A percentile compares a stretch with the other conserved stretches of the same genome.
These are phyloP conservation scores for Cercospora zeae-maydis DNA, from an alignment of 2,329 filamentous ascomycete genomes.

Conservation along the genomic window DNA sequence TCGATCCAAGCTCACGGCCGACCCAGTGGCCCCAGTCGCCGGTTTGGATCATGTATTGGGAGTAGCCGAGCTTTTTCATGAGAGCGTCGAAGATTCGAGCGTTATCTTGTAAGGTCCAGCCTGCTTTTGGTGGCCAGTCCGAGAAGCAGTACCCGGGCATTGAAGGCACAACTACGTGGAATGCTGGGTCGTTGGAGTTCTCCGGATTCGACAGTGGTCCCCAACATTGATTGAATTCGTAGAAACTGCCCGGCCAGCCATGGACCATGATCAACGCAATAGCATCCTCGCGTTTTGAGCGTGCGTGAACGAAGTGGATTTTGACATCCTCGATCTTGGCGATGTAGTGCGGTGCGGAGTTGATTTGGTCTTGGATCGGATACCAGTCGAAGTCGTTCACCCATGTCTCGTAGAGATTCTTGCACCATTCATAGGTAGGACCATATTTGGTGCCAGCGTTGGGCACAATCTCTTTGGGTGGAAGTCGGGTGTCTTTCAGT, in stretches of 20 bases:
- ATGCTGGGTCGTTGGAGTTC: constrained; percentile 40
- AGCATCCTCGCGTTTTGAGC: constrained; percentile 34
- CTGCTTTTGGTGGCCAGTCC: constrained; percentile 29
- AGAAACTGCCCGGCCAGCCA: constrained; percentile 47
- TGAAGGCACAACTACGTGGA: constrained; percentile 58
- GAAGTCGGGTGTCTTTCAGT: constrained; percentile 37
- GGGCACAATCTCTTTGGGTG: constrained; percentile 38
- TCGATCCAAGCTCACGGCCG: constrained; percentile 39
- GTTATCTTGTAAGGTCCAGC: constrained; percentile 40
- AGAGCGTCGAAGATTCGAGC: constrained; percentile 39
- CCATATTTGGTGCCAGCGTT: constrained; percentile 39
- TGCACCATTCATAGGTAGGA: constrained; percentile 35
- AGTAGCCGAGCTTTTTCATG: constrained; percentile 43
- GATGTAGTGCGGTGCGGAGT: constrained; percentile 35
- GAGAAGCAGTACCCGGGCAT: constrained; percentile 55
- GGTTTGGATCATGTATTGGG: constrained; percentile 38
- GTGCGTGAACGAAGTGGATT: constrained; percentile 41
- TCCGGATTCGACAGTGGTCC: constrained; percentile 33
- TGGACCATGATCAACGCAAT: constrained; percentile 45
- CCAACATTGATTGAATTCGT: constrained; percentile 44
- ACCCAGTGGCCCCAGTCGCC: constrained; percentile 45
- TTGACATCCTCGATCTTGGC: constrained; percentile 37
- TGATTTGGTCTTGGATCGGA: constrained; percentile 35
- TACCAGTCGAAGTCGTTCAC: constrained; percentile 37
- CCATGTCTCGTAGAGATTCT: constrained; percentile 38